Percentiles rank a stretch among this genome's conserved stretches.
Conservation (phyloP, 495 filamentous ascomycete species). For the Neurospora africana region DNA sequence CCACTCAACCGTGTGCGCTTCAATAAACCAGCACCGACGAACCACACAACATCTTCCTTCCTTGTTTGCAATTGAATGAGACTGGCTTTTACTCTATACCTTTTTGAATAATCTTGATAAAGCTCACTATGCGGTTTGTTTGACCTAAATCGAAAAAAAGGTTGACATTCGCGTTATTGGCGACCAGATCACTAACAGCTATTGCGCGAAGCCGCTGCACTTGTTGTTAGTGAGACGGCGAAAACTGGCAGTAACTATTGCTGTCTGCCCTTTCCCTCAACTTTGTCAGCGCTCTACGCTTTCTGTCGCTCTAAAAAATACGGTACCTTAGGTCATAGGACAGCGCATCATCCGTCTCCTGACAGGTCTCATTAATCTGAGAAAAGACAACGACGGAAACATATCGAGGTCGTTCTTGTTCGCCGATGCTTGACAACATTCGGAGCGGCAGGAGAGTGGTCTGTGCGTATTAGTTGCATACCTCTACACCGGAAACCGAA, state of each 20-base stretch:
- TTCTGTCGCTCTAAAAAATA: neutral
- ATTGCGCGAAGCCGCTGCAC: neutral
- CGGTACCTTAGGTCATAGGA: fast-evolving
- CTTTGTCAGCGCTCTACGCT: neutral
- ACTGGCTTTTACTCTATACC: neutral
- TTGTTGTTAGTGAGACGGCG: neutral
- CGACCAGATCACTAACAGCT: neutral
- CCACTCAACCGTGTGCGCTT: neutral
- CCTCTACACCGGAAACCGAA: neutral
- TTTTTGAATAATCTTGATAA: fast-evolving
- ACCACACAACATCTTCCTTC: neutral
- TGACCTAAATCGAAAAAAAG: neutral
- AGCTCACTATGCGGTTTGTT: neutral
- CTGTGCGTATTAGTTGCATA: no score
- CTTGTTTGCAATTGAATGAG: neutral
- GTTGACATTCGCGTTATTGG: neutral
- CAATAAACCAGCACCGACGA: neutral
- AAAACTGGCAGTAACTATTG: neutral
- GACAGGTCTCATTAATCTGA: fast-evolving
- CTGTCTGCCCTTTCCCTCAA: neutral
- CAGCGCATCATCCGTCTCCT: neutral
- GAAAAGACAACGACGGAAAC: neutral
- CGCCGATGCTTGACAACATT: neutral
- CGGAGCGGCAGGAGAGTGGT: no score
- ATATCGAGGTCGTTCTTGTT: neutral